Evolutionary conservation across 2,329 filamentous ascomycete genomes (phyloP), one percentile per base, ranked within the genome.

Genomic region (Lachnellula hyalina): DNA sequence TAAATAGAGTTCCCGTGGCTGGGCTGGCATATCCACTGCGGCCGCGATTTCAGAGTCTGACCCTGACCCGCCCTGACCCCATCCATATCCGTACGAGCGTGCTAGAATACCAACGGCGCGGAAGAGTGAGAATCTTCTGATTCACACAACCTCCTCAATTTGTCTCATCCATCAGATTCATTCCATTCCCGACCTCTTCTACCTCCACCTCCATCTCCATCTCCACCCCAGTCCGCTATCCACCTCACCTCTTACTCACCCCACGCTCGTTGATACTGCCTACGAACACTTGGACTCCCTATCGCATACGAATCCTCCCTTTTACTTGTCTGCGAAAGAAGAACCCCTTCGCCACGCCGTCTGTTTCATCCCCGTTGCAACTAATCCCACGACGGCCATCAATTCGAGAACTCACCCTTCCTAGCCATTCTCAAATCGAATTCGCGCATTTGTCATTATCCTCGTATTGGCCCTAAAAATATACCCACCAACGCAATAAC

Each of bases 291-390:
- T 32, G 25, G 41, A 12, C 23, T n/a, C 23, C 49, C 9, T 35
- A 14, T 38, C 40, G 41, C 41, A 44, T 19, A 17, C 41, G n/a
- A 19, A 12, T 23, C 12, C n/a, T 21, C 45, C 45, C 45, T 23
- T 25, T 47, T 14, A 19, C n/a, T n/a, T 23, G 25, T 28, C 45
- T 23, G 3, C 19, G 14, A 15, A 49, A 51, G 41, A 53, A 28
- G 28, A 32, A 11, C 28, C 42, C 42, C 42, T 49, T 44, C 53
- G 42, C 44, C 52, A 54, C 42, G 52, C 19, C 52, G 35, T 17
- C 49, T 46, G 54, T 55, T 54, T 55, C 61, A 63, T 56, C 51
- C 59, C 60, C 59, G 60, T 60, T 63, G 59, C 55, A 60, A 55
- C 47, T 44, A 19, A 48, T n/a, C 35, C 45, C 19, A 51, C 50